These are phyloP conservation scores for Saccharomycopsis lassenensis DNA, from an alignment of 805 yeast genomes.

Conservation along the genomic window DNA sequence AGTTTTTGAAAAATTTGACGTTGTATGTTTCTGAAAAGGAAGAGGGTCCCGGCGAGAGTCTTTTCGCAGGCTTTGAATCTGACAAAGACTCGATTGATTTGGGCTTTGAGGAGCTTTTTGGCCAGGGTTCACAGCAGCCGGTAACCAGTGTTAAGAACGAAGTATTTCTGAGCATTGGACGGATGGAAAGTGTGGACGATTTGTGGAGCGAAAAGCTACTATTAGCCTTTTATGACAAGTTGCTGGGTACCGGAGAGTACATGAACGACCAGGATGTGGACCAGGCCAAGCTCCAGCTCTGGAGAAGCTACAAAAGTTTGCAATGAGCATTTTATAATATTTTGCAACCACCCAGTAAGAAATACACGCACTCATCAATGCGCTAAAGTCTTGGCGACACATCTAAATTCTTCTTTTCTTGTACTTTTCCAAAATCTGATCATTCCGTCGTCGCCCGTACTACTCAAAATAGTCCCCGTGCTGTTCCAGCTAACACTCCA, in stretches of 20 bases:
- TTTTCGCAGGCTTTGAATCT: conserved; percentile 14
- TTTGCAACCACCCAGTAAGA: too few species aligned
- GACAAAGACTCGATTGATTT: conserved; percentile 7
- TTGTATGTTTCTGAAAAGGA: conserved; percentile 40
- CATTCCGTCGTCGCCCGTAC: conserved; percentile 93
- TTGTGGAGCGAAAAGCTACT: conserved; percentile 53
- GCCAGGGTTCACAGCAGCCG: too few species aligned
- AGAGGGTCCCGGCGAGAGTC: conserved; percentile 32
- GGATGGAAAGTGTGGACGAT: conserved; percentile 36
- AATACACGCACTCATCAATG: too few species aligned
- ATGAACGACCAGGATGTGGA: too few species aligned
- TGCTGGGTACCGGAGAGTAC: too few species aligned
- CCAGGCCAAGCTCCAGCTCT: conserved; percentile 32
- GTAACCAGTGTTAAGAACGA: conserved; percentile 42
- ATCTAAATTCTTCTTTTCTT: conserved; percentile 76
- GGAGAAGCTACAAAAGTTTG: conserved; percentile 20
- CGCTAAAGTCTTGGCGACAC: conserved; percentile 76
- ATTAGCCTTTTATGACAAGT: conserved; percentile 47
- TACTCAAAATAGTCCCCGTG: conserved; percentile 84
- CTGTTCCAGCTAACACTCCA: conserved; percentile 96
- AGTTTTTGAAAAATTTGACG: conserved; percentile 34
- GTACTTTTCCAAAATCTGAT: conserved; percentile 87
- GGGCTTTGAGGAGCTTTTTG: conserved; percentile 25
- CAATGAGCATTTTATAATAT: too few species aligned
- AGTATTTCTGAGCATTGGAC: too few species aligned